Evolutionary conservation across 1,139 yeast species (phyloP).

Genomic region (Candida tetrigidarum): DNA sequence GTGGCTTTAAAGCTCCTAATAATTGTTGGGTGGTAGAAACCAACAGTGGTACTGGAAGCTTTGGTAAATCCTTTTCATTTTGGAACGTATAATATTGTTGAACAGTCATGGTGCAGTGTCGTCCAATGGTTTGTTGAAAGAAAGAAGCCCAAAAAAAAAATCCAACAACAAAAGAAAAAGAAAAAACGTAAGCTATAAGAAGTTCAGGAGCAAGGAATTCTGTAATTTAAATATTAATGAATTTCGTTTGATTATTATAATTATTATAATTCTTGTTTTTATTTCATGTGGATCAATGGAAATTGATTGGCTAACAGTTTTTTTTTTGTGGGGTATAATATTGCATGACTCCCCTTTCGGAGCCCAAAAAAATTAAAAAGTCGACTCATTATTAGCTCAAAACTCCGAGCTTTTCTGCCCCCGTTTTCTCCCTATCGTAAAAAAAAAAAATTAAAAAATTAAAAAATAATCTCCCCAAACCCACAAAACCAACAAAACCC

Average conservation of each 20-base stretch:
- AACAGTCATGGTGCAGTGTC: constrained; percentile 6
- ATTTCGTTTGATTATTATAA: too few relatives aligned
- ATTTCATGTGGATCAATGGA: neutral
- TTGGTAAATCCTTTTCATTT: constrained; percentile 38
- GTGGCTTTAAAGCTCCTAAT: constrained; percentile 52
- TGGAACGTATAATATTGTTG: constrained; percentile 21
- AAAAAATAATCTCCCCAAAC: constrained; percentile 1
- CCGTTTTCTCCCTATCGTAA: neutral
- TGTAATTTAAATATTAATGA: neutral
- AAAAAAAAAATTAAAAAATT: neutral
- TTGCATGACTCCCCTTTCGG: too few relatives aligned
- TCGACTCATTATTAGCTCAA: constrained; percentile 3
- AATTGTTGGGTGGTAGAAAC: constrained; percentile 50
- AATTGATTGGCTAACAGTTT: constrained; percentile 4
- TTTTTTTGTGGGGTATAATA: constrained; percentile 7
- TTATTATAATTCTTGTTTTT: neutral
- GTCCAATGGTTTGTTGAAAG: too few relatives aligned
- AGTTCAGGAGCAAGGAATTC: neutral
- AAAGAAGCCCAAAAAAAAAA: neutral
- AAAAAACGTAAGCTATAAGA: too few relatives aligned
- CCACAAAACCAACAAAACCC: too few relatives aligned
- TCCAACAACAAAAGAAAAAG: constrained; percentile 3
- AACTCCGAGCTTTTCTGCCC: neutral
- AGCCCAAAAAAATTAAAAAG: neutral
- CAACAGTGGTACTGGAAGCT: constrained; percentile 59